Base-by-base conservation (phyloP, 108 stramenopile species). In the Cyclostephanos tholiformis region DNA sequence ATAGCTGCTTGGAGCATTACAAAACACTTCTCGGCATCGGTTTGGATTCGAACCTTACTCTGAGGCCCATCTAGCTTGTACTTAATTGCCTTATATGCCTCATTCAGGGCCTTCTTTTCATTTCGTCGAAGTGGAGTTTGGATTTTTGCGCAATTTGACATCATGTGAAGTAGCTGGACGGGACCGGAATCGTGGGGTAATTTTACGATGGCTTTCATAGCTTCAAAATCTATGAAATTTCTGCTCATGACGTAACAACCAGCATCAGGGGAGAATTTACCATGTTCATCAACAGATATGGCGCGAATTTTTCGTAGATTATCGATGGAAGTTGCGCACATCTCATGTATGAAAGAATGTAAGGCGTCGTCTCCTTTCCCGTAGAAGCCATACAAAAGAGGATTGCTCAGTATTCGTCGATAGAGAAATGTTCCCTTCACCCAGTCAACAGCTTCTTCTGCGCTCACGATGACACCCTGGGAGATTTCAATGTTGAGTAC, bases 401-500 rank as follows among this genome's bases (percentile, higher is more conserved):
- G 87, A 30, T 92, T 66, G 50, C 65, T 64, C 46, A 69, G 70
- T 14, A 90, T 43, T 16, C 89, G 75, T 13, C 55, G 60, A 64
- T 79, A 94, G 27, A 91, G 82, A 52, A 93, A 86, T 2, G 93
- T 88, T 16, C 77, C 74, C 60, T 79, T 82, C 17, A 91, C 38
- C 93, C 93, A 94, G 50, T 82, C 57, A 2, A 88, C 32, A 16
- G 89, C 91, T 30, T 75, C 67, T n/a, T 75, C 74, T 46, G 66
- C 62, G 63, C 77, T 72, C 11, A 67, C 67, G 36, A 96, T 84
- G 43, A 94, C 95, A 51, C 77, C 74, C 69, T 93, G 93, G 10
- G 91, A 90, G 22, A 96, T 87, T 64, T 94, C 95, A 26, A 79
- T 81, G 74, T 96, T 96, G 10, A 94, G 36, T 20, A 88, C 86